Conservation (phyloP, 257 asterid species). For the Striga asiatica region DNA sequence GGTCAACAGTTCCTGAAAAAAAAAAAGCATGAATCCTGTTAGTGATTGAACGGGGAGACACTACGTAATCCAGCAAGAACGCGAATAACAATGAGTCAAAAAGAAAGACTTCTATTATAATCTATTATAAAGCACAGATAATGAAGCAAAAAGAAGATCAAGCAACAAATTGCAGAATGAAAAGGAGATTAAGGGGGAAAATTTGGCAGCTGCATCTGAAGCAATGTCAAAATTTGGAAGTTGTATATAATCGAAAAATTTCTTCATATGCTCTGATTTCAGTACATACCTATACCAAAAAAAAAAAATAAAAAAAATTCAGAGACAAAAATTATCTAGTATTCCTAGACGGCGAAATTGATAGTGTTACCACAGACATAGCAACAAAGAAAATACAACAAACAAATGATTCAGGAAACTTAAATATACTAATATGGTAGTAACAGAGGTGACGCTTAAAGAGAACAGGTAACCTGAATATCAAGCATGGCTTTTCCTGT, state of each 20-base stretch:
- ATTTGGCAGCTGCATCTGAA: constrained; percentile 70
- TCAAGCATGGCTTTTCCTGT: constrained; percentile 99
- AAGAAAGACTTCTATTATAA: background rate
- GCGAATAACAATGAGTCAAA: too few relatives aligned
- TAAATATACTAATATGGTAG: too few relatives aligned
- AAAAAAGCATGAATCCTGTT: constrained; percentile 24
- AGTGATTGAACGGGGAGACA: too few relatives aligned
- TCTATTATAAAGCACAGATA: background rate
- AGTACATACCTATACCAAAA: too few relatives aligned
- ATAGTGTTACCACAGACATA: background rate
- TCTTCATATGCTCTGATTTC: constrained; percentile 67
- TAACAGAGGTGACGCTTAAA: too few relatives aligned
- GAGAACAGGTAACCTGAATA: constrained; percentile 59
- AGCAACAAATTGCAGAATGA: background rate
- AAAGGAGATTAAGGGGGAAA: constrained; percentile 7
- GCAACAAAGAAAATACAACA: background rate
- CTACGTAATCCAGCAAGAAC: too few relatives aligned
- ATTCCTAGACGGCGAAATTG: background rate
- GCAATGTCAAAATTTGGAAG: constrained; percentile 56
- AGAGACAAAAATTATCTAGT: constrained; percentile 3
- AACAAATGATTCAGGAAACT: constrained; percentile 1
- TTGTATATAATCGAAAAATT: constrained; percentile 53
- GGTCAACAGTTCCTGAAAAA: constrained; percentile 88
- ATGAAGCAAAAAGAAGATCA: constrained; percentile 2
- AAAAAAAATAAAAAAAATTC: too few relatives aligned